Percentiles rank a stretch among this genome's conserved stretches.
Evolutionary conservation across 306 rosid genomes (phyloP).

Genomic region (Phaseolus lunatus): DNA sequence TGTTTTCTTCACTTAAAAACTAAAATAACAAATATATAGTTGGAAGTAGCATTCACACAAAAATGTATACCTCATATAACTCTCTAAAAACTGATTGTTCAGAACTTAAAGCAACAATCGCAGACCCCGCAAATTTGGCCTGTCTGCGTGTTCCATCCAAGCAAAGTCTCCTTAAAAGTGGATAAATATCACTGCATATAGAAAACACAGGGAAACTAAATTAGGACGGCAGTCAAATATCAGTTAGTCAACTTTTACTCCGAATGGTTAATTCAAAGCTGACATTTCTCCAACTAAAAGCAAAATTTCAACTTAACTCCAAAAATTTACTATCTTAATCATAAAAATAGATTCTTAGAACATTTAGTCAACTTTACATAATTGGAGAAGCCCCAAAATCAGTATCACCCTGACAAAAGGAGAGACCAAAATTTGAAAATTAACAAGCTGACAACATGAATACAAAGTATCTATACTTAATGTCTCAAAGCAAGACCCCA

Average conservation of each 20-base stretch:
- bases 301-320: conserved; percentile 1
- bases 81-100: conserved; percentile 57
- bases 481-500: neutral
- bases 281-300: conserved; percentile 29
- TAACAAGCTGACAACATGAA: neutral
- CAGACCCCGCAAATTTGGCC: conserved; percentile 79
- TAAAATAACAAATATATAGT: conserved; percentile 19
- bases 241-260: conserved; percentile 27
- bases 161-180: conserved; percentile 67
- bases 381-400: conserved; percentile 22
- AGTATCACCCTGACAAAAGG: neutral
- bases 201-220: conserved; percentile 27
- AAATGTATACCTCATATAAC: conserved; percentile 68
- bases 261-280: conserved; percentile 8
- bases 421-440: conserved; percentile 10
- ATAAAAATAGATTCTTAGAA: neutral
- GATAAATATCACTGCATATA: conserved; percentile 71
- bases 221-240: conserved; percentile 30
- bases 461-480: conserved; percentile 11
- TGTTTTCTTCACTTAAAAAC: neutral
- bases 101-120: conserved; percentile 69
- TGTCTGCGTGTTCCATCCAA: conserved; percentile 78
- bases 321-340: neutral
- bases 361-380: conserved; percentile 18
- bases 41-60: conserved; percentile 20